phyloP scores from a whole-genome alignment of 352 stramenopile species.

The Albugo laibachii region DNA sequence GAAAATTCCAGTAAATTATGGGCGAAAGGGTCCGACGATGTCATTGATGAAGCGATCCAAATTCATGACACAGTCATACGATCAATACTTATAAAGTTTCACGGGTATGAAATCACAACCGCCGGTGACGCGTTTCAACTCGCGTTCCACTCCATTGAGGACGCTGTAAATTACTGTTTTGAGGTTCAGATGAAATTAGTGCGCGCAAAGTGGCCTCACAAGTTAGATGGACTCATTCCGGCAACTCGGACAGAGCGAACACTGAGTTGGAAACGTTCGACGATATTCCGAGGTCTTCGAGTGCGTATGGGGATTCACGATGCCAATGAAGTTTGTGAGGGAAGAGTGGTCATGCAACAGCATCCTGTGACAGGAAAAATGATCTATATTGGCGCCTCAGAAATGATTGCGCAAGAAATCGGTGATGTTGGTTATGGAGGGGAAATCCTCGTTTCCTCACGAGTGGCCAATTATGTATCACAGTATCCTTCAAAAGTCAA shows the following conservation, averaged over 20 bases:
- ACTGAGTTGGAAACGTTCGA: conserved; percentile 7
- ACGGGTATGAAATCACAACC: conserved; percentile 40
- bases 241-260: background rate
- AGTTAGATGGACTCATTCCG: conserved; percentile 19
- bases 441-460: conserved; percentile 26
- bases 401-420: conserved; percentile 34
- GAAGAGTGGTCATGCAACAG: conserved; percentile 21
- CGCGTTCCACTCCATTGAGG: conserved; percentile 26
- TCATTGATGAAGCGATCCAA: conserved; percentile 27
- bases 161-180: conserved; percentile 33
- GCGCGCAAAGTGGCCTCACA: conserved; percentile 17
- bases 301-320: conserved; percentile 42
- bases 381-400: conserved; percentile 30
- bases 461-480: conserved; percentile 19
- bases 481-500: conserved; percentile 10
- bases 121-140: conserved; percentile 36
- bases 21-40: conserved; percentile 12
- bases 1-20: conserved; percentile 33
- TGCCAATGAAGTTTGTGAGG: conserved; percentile 15
- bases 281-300: conserved; percentile 26
- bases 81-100: conserved; percentile 14
- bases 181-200: conserved; percentile 28
- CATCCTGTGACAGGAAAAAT: conserved; percentile 27
- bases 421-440: conserved; percentile 21
- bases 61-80: conserved; percentile 33